These are phyloP conservation scores for Rhizopogon salebrosus DNA, from an alignment of 768 basidiomycete species.

Conservation along the genomic window DNA sequence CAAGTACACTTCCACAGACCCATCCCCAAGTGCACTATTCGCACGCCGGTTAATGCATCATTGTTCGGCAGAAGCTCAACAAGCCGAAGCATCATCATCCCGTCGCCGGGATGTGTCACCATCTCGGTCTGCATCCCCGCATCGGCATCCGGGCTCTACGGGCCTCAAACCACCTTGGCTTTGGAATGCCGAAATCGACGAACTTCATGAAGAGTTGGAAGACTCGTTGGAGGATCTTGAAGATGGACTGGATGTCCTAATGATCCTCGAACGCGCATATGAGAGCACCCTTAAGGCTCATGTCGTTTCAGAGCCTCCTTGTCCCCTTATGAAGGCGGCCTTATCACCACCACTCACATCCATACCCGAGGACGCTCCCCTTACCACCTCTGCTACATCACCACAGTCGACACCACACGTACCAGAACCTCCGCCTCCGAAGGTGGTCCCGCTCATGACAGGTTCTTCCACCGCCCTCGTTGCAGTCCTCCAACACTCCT, in stretches of 20 bases:
- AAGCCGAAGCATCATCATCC: conserved; percentile 7
- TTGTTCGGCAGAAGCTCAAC: conserved; percentile 53
- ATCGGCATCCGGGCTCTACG: conserved; percentile 25
- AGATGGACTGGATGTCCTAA: conserved; percentile 66
- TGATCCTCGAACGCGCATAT: conserved; percentile 67
- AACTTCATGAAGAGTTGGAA: conserved; percentile 38
- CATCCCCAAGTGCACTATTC: conserved; percentile 51
- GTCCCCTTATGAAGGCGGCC: conserved; percentile 2
- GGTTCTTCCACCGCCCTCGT: conserved; percentile 69
- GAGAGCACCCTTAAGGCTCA: conserved; percentile 61
- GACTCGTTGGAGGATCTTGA: conserved; percentile 55
- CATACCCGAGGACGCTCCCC: conserved; percentile 17
- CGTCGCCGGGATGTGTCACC: conserved; percentile 27
- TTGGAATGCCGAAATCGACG: conserved; percentile 29
- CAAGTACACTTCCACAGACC: conserved; percentile 31
- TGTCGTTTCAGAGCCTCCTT: conserved; percentile 32
- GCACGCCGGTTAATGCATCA: conserved; percentile 84
- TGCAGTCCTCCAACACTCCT: conserved; percentile 51
- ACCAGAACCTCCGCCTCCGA: conserved; percentile 18
- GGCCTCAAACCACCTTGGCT: conserved; percentile 24
- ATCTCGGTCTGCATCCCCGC: conserved; percentile 40
- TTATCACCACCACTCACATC: conserved; percentile 12
- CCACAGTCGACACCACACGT: conserved; percentile 3
- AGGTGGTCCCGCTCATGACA: conserved; percentile 38
- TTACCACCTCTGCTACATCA: neutral